Evolutionary conservation across 495 filamentous ascomycete genomes (phyloP).

Genomic region (Neurospora cerealis): DNA sequence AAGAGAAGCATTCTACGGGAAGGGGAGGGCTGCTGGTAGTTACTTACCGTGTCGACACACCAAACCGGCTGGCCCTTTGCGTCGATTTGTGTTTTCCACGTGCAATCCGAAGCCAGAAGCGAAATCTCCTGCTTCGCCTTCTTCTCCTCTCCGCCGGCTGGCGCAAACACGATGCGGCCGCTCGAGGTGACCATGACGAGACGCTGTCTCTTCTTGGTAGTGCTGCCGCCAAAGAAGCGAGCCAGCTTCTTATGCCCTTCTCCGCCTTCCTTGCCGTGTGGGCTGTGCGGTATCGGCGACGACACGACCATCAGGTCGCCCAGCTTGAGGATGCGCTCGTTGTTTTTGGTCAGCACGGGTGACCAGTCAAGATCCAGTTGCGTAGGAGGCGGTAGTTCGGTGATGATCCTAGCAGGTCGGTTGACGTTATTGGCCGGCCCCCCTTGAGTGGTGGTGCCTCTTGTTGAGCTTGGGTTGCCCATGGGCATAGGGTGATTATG

Average conservation of each 20-base stretch:
- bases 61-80: conserved; percentile 76
- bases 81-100: conserved; percentile 71
- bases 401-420: conserved; percentile 74
- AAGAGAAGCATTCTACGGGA: neutral
- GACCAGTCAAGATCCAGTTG: conserved; percentile 99
- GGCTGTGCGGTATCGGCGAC: conserved; percentile 61
- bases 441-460: conserved; percentile 19
- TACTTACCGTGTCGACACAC: conserved; percentile 86
- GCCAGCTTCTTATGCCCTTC: conserved; percentile 72
- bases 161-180: conserved; percentile 78
- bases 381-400: conserved; percentile 88
- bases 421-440: neutral
- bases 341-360: conserved; percentile 78
- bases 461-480: conserved; percentile 16
- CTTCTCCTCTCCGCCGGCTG: conserved; percentile 93
- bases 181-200: conserved; percentile 93
- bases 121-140: conserved; percentile 86
- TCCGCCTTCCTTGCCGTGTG: conserved; percentile 45
- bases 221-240: conserved; percentile 81
- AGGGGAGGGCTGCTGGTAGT: neutral
- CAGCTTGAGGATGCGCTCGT: conserved; percentile 90
- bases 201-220: conserved; percentile 85
- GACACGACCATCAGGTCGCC: conserved; percentile 80
- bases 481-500: neutral
- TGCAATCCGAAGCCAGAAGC: conserved; percentile 58